Conservation (phyloP, 2,329 filamentous ascomycete species). For the Hypoxylon sp. region DNA sequence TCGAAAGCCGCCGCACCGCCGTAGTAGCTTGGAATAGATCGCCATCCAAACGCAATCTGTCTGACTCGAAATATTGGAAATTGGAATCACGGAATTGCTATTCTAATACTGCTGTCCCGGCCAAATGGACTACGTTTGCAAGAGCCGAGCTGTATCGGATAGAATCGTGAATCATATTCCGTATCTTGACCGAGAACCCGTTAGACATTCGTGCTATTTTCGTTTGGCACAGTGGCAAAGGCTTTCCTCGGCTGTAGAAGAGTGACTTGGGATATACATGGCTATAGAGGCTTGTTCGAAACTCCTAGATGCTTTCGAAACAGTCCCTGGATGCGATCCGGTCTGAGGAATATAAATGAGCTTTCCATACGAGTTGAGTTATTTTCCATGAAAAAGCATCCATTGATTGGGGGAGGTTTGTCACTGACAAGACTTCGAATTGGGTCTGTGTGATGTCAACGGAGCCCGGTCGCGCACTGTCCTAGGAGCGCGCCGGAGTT, state of each 20-base stretch:
- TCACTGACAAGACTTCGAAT: constrained; percentile 31
- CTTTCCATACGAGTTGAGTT: constrained; percentile 43
- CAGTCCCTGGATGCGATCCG: constrained; percentile 8
- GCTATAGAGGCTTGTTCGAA: constrained; percentile 29
- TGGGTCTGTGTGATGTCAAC: constrained; percentile 41
- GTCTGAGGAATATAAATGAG: constrained; percentile 38
- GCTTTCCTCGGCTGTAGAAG: constrained; percentile 44
- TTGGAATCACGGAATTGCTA: constrained; percentile 17
- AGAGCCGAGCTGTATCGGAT: constrained; percentile 53
- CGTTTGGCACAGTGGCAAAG: constrained; percentile 49
- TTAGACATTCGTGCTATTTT: constrained; percentile 52
- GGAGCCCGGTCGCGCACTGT: constrained; percentile 44
- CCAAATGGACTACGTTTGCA: constrained; percentile 35
- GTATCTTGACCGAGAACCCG: constrained; percentile 50
- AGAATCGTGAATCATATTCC: constrained; percentile 50
- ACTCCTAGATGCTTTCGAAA: constrained; percentile 30
- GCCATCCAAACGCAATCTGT: constrained; percentile 24
- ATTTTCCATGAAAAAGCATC: constrained; percentile 44
- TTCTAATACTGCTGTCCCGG: constrained; percentile 20
- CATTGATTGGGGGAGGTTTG: constrained; percentile 31
- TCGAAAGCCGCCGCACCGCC: constrained; percentile 26
- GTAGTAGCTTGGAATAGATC: not conserved
- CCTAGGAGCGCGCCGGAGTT: constrained; percentile 43
- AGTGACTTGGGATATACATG: constrained; percentile 50
- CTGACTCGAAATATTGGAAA: constrained; percentile 27